Evolutionary conservation across 2,329 filamentous ascomycete genomes (phyloP), one percentile per base, ranked within the genome.

Genomic region (Talaromyces funiculosus): DNA sequence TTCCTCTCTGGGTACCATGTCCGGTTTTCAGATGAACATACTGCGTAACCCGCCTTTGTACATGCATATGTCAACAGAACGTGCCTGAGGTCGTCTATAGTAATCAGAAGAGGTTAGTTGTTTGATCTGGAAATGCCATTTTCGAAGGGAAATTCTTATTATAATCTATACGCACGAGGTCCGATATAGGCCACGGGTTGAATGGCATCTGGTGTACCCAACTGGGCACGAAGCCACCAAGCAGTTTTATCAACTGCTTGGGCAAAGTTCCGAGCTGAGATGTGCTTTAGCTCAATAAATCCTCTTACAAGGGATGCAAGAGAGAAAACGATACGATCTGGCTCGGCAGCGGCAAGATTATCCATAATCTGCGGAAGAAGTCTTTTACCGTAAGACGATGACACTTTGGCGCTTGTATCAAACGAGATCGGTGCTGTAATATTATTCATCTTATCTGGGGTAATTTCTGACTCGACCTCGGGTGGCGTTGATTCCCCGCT

Each of bases 351-450:
- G 3, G 56, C 56, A 4, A 59, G 43, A 22, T 33, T 16, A 33
- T 59, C 56, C 56, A 59, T 53, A 7, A 59, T 59, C 45, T 59
- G 56, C 14, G 56, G 56, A 53, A 59, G n/a, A 26, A 59, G 56
- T 33, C 56, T 51, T 38, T 24, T 42, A 4, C 56, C 56, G n/a
- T 59, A 59, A 7, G 42, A 22, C 5, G 22, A 16, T n/a, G 42
- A 16, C 3, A 2, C 4, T 20, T n/a, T 1, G 38, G n/a, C 18
- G 38, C 18, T 20, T 20, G 38, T 42, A 20, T 20, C 3, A 10
- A 8, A 8, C 9, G 40, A 24, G 14, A 7, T 16, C 18, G 12
- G 12, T 22, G 2, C 10, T 43, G 10, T 16, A 24, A 16, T 9
- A 4, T 24, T 3, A 22, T 43, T 22, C 7, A 20, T 7, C 10